Percentiles rank a stretch among this genome's conserved stretches.
Conservation (phyloP, 306 rosid species). For the Cucumis sativus region DNA sequence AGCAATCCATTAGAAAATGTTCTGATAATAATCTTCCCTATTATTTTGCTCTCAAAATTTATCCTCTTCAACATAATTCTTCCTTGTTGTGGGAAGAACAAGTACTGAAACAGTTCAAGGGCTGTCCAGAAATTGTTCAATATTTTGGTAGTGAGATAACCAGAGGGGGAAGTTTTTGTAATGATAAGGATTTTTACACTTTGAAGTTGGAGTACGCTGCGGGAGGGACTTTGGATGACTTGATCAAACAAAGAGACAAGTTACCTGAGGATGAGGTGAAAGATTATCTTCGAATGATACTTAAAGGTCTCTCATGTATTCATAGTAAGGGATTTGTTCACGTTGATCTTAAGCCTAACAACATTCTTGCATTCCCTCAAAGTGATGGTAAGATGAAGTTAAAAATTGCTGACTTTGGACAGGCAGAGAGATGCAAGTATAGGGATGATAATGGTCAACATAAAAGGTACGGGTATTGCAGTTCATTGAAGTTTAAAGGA, state of each 20-base stretch:
- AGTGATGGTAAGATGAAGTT: neutral
- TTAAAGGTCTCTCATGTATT: neutral
- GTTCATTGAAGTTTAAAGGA: neutral
- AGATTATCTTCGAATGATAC: neutral
- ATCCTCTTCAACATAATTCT: no score
- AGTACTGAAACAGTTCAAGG: no score
- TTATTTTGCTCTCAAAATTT: no score
- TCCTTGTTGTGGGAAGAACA: no score
- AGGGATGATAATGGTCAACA: neutral
- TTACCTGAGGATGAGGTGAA: neutral
- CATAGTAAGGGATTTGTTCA: neutral
- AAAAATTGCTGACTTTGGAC: neutral
- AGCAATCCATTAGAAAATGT: no score
- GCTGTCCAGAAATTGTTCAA: no score
- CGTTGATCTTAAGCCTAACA: neutral
- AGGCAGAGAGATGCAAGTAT: neutral
- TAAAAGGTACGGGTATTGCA: no score
- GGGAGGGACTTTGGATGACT: neutral
- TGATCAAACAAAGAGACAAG: neutral
- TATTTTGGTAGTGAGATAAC: no score
- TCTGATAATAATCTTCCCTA: no score
- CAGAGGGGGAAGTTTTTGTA: no score
- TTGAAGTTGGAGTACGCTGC: neutral
- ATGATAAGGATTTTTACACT: neutral
- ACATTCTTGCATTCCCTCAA: neutral